Conservation (phyloP, 140 eudicot species). For the Senecio squalidus region DNA sequence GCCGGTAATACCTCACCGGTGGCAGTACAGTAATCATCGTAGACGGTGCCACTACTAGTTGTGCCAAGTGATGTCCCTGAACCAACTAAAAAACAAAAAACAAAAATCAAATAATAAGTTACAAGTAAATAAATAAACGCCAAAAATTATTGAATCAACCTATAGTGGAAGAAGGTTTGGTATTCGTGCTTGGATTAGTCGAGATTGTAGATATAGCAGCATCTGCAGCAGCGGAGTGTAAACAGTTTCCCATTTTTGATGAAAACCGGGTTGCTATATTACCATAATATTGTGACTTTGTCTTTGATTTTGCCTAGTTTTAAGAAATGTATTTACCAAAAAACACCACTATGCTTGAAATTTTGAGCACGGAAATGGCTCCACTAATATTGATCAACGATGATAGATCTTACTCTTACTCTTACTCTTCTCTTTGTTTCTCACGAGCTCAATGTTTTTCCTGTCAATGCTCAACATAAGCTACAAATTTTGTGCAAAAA, state of each 20-base stretch:
- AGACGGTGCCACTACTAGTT: constrained; percentile 43
- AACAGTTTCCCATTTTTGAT: constrained; percentile 38
- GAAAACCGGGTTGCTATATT: too few relatives aligned
- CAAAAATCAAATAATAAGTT: not conserved
- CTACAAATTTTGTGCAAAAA: too few relatives aligned
- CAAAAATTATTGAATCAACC: constrained; percentile 15
- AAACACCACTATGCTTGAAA: too few relatives aligned
- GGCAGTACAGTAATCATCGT: constrained; percentile 24
- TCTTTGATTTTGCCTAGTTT: too few relatives aligned
- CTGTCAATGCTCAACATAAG: too few relatives aligned
- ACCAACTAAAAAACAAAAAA: constrained; percentile 2
- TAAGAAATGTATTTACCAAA: too few relatives aligned
- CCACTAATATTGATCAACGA: too few relatives aligned
- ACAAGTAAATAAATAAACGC: not conserved
- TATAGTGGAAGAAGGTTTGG: constrained; percentile 39
- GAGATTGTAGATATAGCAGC: constrained; percentile 21
- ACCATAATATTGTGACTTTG: not conserved
- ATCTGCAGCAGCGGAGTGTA: constrained; percentile 11
- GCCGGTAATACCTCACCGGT: constrained; percentile 55
- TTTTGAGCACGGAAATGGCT: too few relatives aligned
- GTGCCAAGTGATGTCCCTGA: constrained; percentile 48
- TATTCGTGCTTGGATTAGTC: constrained; percentile 16
- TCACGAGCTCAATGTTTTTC: too few relatives aligned
- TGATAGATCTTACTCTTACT: too few relatives aligned
- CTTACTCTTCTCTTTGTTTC: too few relatives aligned